A percentile compares a stretch with the other conserved stretches of the same genome.
Evolutionary conservation across 225 moss, liverwort and hornwort genomes (phyloP).

Genomic region (Antitrichia curtipendula): DNA sequence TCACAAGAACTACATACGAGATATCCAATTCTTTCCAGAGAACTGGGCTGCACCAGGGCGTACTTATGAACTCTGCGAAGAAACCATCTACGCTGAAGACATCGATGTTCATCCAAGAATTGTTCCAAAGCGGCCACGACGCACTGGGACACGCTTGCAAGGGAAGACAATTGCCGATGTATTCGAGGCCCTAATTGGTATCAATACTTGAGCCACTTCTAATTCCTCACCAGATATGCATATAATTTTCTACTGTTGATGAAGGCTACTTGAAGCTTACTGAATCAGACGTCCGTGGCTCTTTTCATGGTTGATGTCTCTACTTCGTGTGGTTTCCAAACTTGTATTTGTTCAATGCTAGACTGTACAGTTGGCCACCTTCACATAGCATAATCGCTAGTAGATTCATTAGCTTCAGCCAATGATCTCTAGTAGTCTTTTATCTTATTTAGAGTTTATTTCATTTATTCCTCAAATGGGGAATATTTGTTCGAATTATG

Average conservation of each 20-base stretch:
- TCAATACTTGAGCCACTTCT: neutral
- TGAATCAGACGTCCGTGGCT: neutral
- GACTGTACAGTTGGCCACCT: neutral
- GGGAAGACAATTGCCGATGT: conserved; percentile 90
- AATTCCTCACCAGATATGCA: neutral
- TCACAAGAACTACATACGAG: conserved; percentile 65
- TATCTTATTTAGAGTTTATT: neutral
- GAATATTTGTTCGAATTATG: neutral
- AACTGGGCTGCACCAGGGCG: conserved; percentile 87
- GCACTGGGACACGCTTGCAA: conserved; percentile 49
- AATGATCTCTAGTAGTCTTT: neutral
- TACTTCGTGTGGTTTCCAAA: neutral
- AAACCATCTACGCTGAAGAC: conserved; percentile 2
- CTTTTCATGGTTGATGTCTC: neutral
- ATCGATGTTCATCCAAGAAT: conserved; percentile 2
- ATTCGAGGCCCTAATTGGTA: conserved; percentile 83
- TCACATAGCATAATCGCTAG: neutral
- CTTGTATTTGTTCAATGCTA: neutral
- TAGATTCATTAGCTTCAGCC: neutral
- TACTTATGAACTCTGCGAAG: neutral
- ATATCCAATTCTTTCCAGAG: conserved; percentile 46
- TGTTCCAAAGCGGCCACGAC: conserved; percentile 21
- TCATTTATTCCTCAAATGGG: neutral
- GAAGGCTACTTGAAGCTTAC: neutral
- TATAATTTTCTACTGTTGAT: neutral